Evolutionary conservation across 73 alveolate species (phyloP), one percentile per base, ranked within the genome.

Genomic region (Tetrahymena malaccensis): DNA sequence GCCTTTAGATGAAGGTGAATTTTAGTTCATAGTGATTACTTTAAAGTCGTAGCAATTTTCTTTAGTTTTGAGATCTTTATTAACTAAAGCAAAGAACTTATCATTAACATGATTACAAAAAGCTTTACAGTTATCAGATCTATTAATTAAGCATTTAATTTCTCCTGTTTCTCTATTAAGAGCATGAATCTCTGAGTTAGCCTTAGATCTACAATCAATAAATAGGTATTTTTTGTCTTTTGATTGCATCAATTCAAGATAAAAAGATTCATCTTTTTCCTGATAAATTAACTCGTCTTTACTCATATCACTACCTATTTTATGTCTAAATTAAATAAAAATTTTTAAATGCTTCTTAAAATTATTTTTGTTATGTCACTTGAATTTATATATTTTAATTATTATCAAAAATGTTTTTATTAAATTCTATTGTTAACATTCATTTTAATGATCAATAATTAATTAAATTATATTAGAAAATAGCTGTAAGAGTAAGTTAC

Each of bases 31-130:
- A 57, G 95, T 98, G 55, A 93, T 85, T 85, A 94, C 96, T 96
- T 96, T 97, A 85, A 83, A 97, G 83, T 94, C 98, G 56, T 58
- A 93, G 84, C 89, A 70, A n/a, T 70, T 70, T 70, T 70, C 89
- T 70, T 70, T 70, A n/a, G 89, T 22, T 70, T 70, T 70, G 43
- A 57, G 94, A 84, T 96, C 98, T 55, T 96, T 57, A 95, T 97
- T 98, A 4, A 98, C 93, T 33, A 98, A 85, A 43, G 96, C 94
- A 55, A 96, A 40, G 55, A 98, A 97, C 55, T 93, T 96, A 85
- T 96, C 98, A 93, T 97, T 93, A 15, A 94, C 58, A 95, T 98
- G 99, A 55, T 98, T 98, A 8, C 96, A 43, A 93, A 94, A 97
- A 84, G 97, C 97, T 84, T 95, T 95, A 12, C 94, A 95, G 35